A percentile compares a stretch with the other conserved stretches of the same genome.
Conservation (phyloP, 768 basidiomycete genomes). For the Cytidiella melzeri region DNA sequence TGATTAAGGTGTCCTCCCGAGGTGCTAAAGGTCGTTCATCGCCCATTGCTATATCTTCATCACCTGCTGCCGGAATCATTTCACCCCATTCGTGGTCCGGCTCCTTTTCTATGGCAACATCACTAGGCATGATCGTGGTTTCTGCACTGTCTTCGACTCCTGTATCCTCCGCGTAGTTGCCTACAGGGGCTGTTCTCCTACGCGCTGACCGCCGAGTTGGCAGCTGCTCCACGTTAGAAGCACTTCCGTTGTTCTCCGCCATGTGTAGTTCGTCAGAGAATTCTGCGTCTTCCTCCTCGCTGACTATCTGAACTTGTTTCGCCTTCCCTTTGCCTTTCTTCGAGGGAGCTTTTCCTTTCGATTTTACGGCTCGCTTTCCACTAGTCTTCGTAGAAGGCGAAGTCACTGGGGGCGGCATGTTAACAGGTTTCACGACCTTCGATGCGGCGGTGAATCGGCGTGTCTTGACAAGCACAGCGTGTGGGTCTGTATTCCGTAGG, state of each 20-base stretch:
- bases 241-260: constrained; percentile 16
- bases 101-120: neutral
- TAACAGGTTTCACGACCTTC: neutral
- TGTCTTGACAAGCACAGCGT: constrained; percentile 73
- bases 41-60: constrained; percentile 6
- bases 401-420: constrained; percentile 12
- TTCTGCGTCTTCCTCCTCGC: neutral
- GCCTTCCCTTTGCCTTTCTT: constrained; percentile 22
- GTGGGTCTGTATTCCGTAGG: constrained; percentile 74
- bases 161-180: constrained; percentile 23
- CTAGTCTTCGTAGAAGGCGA: constrained; percentile 1
- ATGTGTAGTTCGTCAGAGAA: constrained; percentile 8
- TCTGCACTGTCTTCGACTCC: constrained; percentile 19
- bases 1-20: constrained; percentile 26
- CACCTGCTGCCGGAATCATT: neutral
- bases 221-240: neutral
- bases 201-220: constrained; percentile 28
- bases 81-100: neutral
- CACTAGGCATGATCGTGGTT: neutral
- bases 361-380: constrained; percentile 15
- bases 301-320: neutral
- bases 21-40: constrained; percentile 16
- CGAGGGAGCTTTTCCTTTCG: constrained; percentile 36
- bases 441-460: neutral
- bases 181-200: constrained; percentile 21